Evolutionary conservation across 108 stramenopile genomes (phyloP), one percentile per base, ranked within the genome.

Genomic region (Schizochytrium sp.): DNA sequence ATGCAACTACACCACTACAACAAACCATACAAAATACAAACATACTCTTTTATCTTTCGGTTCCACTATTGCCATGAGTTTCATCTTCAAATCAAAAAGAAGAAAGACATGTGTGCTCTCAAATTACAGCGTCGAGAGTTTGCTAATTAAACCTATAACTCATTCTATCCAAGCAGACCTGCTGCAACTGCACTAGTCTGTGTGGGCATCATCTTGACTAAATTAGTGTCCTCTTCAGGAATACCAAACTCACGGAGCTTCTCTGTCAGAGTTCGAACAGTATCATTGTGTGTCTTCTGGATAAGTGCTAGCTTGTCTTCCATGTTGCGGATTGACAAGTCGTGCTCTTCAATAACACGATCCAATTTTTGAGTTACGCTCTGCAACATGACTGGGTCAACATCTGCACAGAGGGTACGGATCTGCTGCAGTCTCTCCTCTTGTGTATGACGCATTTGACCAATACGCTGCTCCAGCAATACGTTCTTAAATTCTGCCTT

Each of bases 231-330:
- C 49, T 89, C 90, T 19, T 53, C 45, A 41, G 92, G 92, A 3
- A 94, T 89, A 46, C 94, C 94, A 56, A 90, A 87, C 42, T 92
- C 92, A 38, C 53, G 42, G 7, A 94, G 91, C 72, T 93, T 92
- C 42, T 59, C 57, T 15, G 59, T 38, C 91, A 89, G 93, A 55
- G 93, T 93, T 12, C 93, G 61, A 5, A 94, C 87, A 19, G 92
- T 89, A 91, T 94, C 94, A 91, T 94, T 93, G 93, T 94, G 92
- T 38, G 76, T 87, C 91, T 94, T 94, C 42, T 88, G 91, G 57
- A 92, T 83, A 12, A 89, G 83, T 53, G 93, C 88, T 46, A 92
- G 87, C 15, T 83, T 64, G 87, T 91, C 88, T 50, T 92, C 91
- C 44, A 93, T 61, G 89, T 91, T 91, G n/a, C 88, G 17, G 44